These are phyloP conservation scores for Huiozyma naganishii DNA, from an alignment of 805 yeast genomes.

Conservation along the genomic window DNA sequence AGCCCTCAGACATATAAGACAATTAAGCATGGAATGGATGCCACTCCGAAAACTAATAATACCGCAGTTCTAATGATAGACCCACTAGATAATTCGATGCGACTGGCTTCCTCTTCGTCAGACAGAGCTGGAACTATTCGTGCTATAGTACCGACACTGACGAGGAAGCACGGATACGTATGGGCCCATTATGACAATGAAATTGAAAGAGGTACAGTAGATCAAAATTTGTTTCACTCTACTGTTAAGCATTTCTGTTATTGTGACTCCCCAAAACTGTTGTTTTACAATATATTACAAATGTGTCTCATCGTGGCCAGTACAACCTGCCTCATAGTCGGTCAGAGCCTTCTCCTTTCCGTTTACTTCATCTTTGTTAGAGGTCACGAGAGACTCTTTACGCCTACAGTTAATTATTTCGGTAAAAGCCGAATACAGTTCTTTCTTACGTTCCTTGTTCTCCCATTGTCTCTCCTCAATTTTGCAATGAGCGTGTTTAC, in stretches of 20 bases:
- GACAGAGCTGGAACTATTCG: slow-evolving; percentile 5
- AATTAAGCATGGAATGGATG: neutral
- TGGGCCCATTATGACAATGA: slow-evolving; percentile 5
- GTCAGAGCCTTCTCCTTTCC: slow-evolving; percentile 28
- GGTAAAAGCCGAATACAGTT: slow-evolving; percentile 24
- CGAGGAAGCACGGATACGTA: slow-evolving; percentile 4
- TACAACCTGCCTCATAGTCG: slow-evolving; percentile 20
- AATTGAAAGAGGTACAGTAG: too few relatives aligned
- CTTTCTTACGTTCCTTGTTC: slow-evolving; percentile 23
- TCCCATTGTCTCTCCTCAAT: slow-evolving; percentile 23
- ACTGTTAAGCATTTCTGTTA: neutral
- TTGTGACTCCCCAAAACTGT: neutral
- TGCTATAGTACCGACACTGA: slow-evolving; percentile 2
- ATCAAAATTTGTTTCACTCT: neutral
- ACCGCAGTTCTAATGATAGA: slow-evolving; percentile 9
- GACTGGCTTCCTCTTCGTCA: slow-evolving; percentile 6
- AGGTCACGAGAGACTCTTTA: slow-evolving; percentile 23
- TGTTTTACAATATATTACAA: neutral
- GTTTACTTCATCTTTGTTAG: slow-evolving; percentile 34
- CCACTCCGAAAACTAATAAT: neutral
- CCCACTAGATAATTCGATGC: slow-evolving; percentile 16
- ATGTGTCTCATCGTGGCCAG: slow-evolving; percentile 10
- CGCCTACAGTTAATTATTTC: slow-evolving; percentile 25
- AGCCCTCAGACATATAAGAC: neutral
- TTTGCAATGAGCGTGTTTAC: slow-evolving; percentile 12